Evolutionary conservation across 495 filamentous ascomycete species (phyloP), one percentile per base, ranked within the genome.

Genomic region (Neurospora tetrasperma): DNA sequence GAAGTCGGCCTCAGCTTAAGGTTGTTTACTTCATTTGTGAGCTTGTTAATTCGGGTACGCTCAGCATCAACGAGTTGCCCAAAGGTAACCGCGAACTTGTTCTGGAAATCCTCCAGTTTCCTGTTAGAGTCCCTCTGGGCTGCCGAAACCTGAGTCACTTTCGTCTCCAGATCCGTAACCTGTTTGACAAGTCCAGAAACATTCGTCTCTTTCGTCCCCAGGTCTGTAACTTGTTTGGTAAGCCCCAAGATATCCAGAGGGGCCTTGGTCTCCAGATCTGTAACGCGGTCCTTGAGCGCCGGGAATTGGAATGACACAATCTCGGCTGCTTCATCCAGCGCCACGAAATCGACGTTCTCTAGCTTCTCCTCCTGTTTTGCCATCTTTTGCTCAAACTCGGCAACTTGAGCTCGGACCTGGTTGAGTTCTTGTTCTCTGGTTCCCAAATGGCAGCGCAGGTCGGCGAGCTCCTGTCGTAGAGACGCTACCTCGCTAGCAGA

Each of bases 301-400:
- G 72, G 74, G 12, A 75, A 73, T 9, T 31, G 46, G 31, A 74
- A 71, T 5, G 70, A 72, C n/a, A 59, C 42, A 3, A 48, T 71
- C 23, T 76, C 74, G 11, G 69, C 62, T 9, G 54, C 41, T 11
- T 38, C 35, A 4, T 73, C 71, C 16, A 78, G 54, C 16, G 23
- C 72, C 10, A 72, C 69, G 12, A 72, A 44, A 69, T 76, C 74
- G 7, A 73, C 44, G 7, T 31, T 40, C 20, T 69, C 73, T 3
- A 77, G 71, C 23, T 72, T 75, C 10, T 54, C 18, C 35, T 72
- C 70, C 5, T 75, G 73, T n/a, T 71, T 70, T 5, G 72, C 48
- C 23, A 72, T 42, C 40, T 69, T 43, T 44, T 62, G 71, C 41
- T 66, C 12, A 1, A 59, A 59, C 27, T 59, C 20, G 10, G 48